Evolutionary conservation across 352 stramenopile genomes (phyloP), one percentile per base, ranked within the genome.

Genomic region (Globisporangium uncinulatum): DNA sequence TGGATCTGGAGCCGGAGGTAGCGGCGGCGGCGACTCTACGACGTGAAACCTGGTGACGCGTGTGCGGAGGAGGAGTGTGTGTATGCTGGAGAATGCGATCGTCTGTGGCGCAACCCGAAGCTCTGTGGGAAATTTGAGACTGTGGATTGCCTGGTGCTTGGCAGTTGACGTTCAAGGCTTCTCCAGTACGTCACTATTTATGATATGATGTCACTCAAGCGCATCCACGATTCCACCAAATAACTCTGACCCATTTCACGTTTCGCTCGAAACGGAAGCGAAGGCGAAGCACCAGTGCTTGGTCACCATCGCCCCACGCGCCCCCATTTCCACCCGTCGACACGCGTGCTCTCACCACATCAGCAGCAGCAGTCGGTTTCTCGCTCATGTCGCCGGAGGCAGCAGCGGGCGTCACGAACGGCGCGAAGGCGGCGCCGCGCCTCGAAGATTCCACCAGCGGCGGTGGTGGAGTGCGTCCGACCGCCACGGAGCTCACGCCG

Each of bases 401-500:
- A 20, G 41, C 15, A n/a, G 37, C 37, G 37, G 37, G 15, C 6
- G 41, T 20, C 15, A 9, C 41, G 41, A 45, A 45, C 41, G 41
- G 41, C 41, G 41, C 41, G 41, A 45, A 45, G 41, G 15, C 41
- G 41, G 41, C 41, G 41, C 41, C 15, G 41, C 41, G 41, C 5
- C 15, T 45, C 41, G 41, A 45, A 45, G 41, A 11, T 45, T n/a
- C 41, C 41, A n/a, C 15, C 41, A 42, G 37, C 37, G 15, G 37
- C 37, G 24, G 24, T 29, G 15, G 37, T 15, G 37, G 37, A 4
- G 6, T 9, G 4, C 41, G 41, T 9, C 41, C 41, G 41, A 45
- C 41, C 2, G 41, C 41, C 41, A 45, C 41, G 37, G 79, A 89
- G 57, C 68, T 75, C 43, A 89, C 79, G 51, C 79, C 79, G 62